These are phyloP conservation scores for Microcera coccophila DNA, from an alignment of 2,329 filamentous ascomycete genomes.

Conservation along the genomic window DNA sequence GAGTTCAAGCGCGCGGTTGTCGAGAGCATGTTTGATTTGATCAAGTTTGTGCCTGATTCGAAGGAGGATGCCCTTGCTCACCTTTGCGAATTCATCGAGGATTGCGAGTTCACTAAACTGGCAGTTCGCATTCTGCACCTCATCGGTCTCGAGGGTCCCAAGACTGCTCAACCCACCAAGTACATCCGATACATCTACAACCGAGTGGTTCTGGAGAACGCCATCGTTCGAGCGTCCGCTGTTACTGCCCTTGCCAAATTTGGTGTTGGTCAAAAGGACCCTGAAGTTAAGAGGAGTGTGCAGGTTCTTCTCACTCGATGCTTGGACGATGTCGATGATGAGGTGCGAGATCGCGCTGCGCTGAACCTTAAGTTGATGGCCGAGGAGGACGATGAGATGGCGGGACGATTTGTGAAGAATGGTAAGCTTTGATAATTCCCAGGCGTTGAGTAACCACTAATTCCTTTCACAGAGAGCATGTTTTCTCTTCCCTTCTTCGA, in stretches of 20 bases:
- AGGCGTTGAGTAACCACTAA: slow-evolving; percentile 7
- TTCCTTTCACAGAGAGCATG: slow-evolving; percentile 67
- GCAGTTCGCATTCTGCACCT: slow-evolving; percentile 93
- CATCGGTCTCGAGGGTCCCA: slow-evolving; percentile 89
- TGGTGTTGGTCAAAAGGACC: slow-evolving; percentile 91
- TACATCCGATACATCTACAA: slow-evolving; percentile 99
- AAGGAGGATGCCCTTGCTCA: slow-evolving; percentile 82
- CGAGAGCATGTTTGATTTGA: slow-evolving; percentile 98
- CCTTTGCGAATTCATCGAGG: slow-evolving; percentile 97
- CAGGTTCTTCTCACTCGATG: slow-evolving; percentile 88
- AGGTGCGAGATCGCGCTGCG: slow-evolving; percentile 92
- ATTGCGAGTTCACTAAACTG: slow-evolving; percentile 98
- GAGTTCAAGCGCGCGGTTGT: slow-evolving; percentile 98
- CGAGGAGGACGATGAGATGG: slow-evolving; percentile 85
- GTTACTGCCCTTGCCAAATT: slow-evolving; percentile 97
- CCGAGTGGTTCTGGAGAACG: slow-evolving; percentile 93
- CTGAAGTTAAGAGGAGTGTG: slow-evolving; percentile 94
- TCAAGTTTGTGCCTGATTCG: slow-evolving; percentile 94
- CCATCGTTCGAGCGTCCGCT: slow-evolving; percentile 88
- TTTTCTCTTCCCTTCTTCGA: slow-evolving; percentile 93
- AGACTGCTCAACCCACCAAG: slow-evolving; percentile 93
- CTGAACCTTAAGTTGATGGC: slow-evolving; percentile 89
- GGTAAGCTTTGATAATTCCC: slow-evolving; percentile 45
- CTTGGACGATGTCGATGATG: slow-evolving; percentile 94
- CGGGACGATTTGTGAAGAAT: slow-evolving; percentile 86